phyloP scores from a whole-genome alignment of 352 stramenopile genomes.

The Achlya hypogyna region DNA sequence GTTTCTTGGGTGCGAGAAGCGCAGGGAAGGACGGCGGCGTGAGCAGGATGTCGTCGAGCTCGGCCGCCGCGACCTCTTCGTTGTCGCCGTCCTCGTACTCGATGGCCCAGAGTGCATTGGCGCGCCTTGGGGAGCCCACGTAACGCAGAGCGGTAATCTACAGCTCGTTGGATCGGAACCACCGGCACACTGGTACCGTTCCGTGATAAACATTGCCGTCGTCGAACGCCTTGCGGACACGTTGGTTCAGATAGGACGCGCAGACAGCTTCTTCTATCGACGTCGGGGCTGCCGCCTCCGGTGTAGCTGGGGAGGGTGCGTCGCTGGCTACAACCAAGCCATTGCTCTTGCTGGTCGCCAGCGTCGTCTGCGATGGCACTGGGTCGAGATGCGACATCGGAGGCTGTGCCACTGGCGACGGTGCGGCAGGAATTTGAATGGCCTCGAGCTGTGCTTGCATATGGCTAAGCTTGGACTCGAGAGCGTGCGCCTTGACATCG shows the following conservation, averaged over 20 bases:
- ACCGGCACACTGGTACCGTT: neutral
- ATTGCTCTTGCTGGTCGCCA: neutral
- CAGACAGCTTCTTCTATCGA: neutral
- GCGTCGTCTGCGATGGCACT: too few species aligned
- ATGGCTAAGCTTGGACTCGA: neutral
- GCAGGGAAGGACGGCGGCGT: neutral
- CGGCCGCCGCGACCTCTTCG: slow-evolving; percentile 8
- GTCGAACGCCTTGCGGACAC: neutral
- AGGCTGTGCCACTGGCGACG: too few species aligned
- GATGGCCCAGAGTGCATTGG: neutral
- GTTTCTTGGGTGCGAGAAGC: neutral
- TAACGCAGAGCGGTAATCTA: neutral
- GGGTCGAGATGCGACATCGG: too few species aligned
- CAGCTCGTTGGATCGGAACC: neutral
- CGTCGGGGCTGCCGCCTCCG: neutral
- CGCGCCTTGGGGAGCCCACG: neutral
- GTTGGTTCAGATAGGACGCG: neutral
- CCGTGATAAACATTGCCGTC: slow-evolving; percentile 12
- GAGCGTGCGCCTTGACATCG: neutral
- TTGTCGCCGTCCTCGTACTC: slow-evolving; percentile 18
- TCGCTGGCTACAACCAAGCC: too few species aligned
- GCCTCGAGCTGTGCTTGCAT: too few species aligned
- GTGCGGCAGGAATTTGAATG: too few species aligned
- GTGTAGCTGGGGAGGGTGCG: too few species aligned
- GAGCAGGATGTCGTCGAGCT: neutral